phyloP scores from a whole-genome alignment of 257 asterid species.

The Nicotiana paniculata region DNA sequence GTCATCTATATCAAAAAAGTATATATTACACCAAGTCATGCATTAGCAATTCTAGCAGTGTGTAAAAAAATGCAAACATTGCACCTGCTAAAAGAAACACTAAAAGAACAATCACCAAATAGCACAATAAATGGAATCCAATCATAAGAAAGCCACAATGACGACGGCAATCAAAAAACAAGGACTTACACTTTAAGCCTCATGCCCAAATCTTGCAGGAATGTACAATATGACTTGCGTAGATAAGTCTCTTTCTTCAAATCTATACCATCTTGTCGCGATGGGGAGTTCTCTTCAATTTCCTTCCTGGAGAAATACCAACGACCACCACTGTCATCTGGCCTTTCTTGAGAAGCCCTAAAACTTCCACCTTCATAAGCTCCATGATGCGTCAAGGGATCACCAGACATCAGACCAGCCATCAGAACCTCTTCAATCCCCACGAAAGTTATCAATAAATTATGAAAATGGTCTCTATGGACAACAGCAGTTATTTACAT shows the following conservation, averaged over 20 bases:
- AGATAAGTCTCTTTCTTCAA: constrained; percentile 78
- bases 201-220: constrained; percentile 88
- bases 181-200: constrained; percentile 83
- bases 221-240: constrained; percentile 79
- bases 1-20: not conserved
- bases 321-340: constrained; percentile 59
- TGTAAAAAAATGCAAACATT: not conserved
- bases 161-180: not conserved
- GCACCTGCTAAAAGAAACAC: not conserved
- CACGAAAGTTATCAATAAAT: constrained; percentile 15
- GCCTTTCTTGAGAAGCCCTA: constrained; percentile 47
- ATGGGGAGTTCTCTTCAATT: constrained; percentile 86
- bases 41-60: not conserved
- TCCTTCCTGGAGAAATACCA: constrained; percentile 85
- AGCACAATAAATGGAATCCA: not conserved
- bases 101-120: not conserved
- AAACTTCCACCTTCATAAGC: constrained; percentile 45
- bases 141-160: not conserved
- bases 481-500: constrained; percentile 23
- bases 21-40: not conserved
- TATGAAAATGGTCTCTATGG: constrained; percentile 15
- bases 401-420: constrained; percentile 61
- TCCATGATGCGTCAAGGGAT: constrained; percentile 55
- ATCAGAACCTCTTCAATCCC: constrained; percentile 36
- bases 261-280: constrained; percentile 74